Evolutionary conservation across 2,329 filamentous ascomycete genomes (phyloP).

Genomic region (Aspergillus costaricaensis): DNA sequence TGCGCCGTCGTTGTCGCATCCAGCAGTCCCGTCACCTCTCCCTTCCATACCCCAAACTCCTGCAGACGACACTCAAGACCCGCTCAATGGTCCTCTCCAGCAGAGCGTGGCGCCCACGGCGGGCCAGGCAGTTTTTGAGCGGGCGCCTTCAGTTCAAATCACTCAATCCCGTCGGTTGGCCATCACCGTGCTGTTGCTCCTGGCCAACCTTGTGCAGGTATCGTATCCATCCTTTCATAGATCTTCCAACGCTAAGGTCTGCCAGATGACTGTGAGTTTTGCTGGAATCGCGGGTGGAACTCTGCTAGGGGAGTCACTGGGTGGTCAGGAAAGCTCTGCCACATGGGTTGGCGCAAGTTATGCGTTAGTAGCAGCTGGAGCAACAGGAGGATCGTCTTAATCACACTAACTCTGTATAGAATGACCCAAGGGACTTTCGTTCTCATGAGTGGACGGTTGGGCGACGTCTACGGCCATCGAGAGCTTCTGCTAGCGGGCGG

Average conservation of each 20-base stretch:
- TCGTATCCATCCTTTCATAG: not conserved
- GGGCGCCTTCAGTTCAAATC: constrained; percentile 15
- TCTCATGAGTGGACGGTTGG: constrained; percentile 58
- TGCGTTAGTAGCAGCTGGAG: constrained; percentile 18
- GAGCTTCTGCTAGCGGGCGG: constrained; percentile 57
- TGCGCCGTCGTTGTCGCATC: not conserved
- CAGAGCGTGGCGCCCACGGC: constrained; percentile 18
- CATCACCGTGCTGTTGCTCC: constrained; percentile 25
- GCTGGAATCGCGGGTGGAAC: constrained; percentile 29
- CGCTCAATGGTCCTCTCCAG: not conserved
- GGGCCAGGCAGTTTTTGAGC: constrained; percentile 25
- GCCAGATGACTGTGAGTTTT: constrained; percentile 33
- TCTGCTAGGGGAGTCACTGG: constrained; percentile 22
- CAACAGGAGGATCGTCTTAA: not conserved
- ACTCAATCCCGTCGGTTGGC: constrained; percentile 21
- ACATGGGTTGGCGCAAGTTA: constrained; percentile 33
- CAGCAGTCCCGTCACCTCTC: not conserved
- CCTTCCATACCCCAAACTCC: not conserved
- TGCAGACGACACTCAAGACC: not conserved
- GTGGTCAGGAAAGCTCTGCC: constrained; percentile 23
- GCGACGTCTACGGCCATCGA: constrained; percentile 61
- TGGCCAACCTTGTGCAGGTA: constrained; percentile 33
- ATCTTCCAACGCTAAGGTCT: not conserved
- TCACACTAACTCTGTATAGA: constrained; percentile 26
- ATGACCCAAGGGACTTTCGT: constrained; percentile 61